phyloP scores from a whole-genome alignment of 2,329 filamentous ascomycete genomes.

The Cladosporium sp. region DNA sequence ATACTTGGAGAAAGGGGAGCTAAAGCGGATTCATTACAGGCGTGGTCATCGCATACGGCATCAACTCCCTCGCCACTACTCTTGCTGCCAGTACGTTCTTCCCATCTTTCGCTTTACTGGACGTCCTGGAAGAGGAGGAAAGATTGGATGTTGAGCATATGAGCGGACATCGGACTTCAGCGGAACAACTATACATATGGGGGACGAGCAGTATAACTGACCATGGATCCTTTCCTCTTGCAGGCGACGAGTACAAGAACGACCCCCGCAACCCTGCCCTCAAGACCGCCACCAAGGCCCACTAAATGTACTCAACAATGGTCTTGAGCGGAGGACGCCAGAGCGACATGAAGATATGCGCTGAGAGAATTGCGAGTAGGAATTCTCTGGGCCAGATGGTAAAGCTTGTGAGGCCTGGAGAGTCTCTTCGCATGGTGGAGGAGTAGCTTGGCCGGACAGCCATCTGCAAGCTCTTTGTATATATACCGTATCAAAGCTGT shows the following conservation, averaged over 20 bases:
- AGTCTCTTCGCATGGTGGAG: not conserved
- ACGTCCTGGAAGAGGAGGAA: not conserved
- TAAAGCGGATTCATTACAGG: slow-evolving; percentile 48
- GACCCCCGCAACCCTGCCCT: slow-evolving; percentile 79
- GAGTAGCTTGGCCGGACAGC: slow-evolving; percentile 11
- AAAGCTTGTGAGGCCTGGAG: not conserved
- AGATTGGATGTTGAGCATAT: not conserved
- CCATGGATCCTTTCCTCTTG: not conserved
- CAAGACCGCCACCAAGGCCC: slow-evolving; percentile 29
- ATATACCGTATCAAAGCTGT: slow-evolving; percentile 15
- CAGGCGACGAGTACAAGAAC: slow-evolving; percentile 94
- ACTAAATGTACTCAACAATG: slow-evolving; percentile 19
- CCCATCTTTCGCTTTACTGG: not conserved
- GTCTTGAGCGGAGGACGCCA: not conserved
- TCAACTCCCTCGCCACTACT: slow-evolving; percentile 76
- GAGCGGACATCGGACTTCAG: not conserved
- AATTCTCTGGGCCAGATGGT: not conserved
- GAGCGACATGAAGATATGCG: not conserved
- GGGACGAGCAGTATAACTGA: not conserved
- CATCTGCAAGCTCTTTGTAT: slow-evolving; percentile 11
- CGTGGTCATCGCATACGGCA: slow-evolving; percentile 80
- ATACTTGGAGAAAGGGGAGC: slow-evolving; percentile 12
- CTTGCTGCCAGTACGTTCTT: slow-evolving; percentile 72
- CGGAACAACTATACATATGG: not conserved
- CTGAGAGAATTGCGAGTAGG: not conserved